Evolutionary conservation across 2,329 filamentous ascomycete genomes (phyloP).

Genomic region (Fusarium decemcellulare): DNA sequence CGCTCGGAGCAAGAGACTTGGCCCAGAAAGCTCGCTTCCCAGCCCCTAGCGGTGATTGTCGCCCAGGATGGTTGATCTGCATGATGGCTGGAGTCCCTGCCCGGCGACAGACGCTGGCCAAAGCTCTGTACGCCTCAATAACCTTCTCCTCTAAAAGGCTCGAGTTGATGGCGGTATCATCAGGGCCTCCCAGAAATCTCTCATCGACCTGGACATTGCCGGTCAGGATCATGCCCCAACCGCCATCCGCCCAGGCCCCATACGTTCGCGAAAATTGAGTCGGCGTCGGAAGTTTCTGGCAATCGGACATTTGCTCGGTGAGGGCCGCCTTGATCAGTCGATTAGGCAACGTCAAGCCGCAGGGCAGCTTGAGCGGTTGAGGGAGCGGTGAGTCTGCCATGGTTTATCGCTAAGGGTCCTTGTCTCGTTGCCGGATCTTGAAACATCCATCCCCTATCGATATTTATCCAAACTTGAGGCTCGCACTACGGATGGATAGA

Average conservation of each 20-base stretch:
- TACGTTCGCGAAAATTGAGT: constrained; percentile 62
- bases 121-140: constrained; percentile 55
- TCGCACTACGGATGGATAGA: not conserved
- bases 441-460: not conserved
- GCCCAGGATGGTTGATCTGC: constrained; percentile 63
- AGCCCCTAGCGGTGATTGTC: constrained; percentile 58
- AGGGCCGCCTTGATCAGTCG: constrained; percentile 67
- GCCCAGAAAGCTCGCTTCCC: constrained; percentile 53
- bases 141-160: constrained; percentile 42
- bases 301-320: constrained; percentile 60
- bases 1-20: constrained; percentile 60
- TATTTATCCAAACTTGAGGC: not conserved
- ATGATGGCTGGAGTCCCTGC: constrained; percentile 57
- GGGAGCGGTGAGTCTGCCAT: constrained; percentile 35
- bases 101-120: constrained; percentile 50
- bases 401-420: not conserved
- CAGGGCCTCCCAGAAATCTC: constrained; percentile 52
- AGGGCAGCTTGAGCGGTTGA: constrained; percentile 64
- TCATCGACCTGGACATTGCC: constrained; percentile 63
- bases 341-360: constrained; percentile 69
- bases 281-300: constrained; percentile 58
- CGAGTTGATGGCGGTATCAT: constrained; percentile 53
- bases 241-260: constrained; percentile 65
- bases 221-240: constrained; percentile 68
- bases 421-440: not conserved